Conservation (phyloP, 2,329 filamentous ascomycete genomes). For the Periconia sp. region DNA sequence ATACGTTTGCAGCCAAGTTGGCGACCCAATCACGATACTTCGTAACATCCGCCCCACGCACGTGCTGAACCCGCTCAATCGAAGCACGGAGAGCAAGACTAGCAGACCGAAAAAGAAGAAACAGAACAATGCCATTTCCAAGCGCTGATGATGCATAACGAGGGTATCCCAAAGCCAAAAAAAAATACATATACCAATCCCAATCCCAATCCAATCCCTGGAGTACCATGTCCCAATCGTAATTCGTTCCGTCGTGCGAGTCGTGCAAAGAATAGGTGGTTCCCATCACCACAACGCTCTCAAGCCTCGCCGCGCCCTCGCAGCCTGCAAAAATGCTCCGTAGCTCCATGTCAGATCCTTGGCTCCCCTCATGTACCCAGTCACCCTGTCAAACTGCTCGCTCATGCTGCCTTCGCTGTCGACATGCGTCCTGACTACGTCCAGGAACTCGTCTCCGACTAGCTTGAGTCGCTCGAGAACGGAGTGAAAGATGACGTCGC, state of each 20-base stretch:
- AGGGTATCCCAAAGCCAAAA: constrained; percentile 1
- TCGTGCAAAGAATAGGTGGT: neutral
- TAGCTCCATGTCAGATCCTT: constrained; percentile 55
- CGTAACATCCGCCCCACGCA: no score
- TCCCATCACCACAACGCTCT: constrained; percentile 12
- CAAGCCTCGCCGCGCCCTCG: constrained; percentile 37
- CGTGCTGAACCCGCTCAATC: no score
- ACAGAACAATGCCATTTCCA: neutral
- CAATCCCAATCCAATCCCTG: neutral
- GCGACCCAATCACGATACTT: no score
- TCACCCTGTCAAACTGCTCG: constrained; percentile 52
- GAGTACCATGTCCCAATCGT: neutral
- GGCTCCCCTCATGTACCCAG: constrained; percentile 49
- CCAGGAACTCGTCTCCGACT: constrained; percentile 50
- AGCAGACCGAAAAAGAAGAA: neutral
- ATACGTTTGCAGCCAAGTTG: no score
- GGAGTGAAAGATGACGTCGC: constrained; percentile 35
- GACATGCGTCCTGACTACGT: constrained; percentile 48
- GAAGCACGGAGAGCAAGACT: no score
- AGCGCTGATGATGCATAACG: neutral
- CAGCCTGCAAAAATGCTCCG: constrained; percentile 49
- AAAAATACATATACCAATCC: neutral
- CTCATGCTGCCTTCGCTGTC: constrained; percentile 47
- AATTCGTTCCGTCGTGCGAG: constrained; percentile 2
- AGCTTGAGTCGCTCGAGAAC: constrained; percentile 38